Conservation (phyloP, 306 rosid genomes). For the Pterocarpus macrocarpus region DNA sequence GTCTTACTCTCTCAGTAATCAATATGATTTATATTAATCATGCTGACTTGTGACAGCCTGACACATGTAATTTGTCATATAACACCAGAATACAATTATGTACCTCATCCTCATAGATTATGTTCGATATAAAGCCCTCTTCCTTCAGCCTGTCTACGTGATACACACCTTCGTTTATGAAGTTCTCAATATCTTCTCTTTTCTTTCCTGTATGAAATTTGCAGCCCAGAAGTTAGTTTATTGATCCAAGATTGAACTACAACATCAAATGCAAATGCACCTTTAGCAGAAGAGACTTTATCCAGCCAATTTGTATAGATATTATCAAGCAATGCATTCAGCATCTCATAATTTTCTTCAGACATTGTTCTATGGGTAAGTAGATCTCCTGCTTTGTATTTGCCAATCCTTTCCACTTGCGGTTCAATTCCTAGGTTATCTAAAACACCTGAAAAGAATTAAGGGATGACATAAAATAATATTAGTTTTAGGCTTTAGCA, state of each 20-base stretch:
- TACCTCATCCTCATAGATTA: constrained; percentile 94
- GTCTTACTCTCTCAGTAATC: constrained; percentile 7
- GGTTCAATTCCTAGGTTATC: constrained; percentile 93
- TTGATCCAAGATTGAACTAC: constrained; percentile 41
- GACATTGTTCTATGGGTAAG: constrained; percentile 79
- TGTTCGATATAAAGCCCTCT: constrained; percentile 86
- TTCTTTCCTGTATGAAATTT: constrained; percentile 66
- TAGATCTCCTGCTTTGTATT: constrained; percentile 94
- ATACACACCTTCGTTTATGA: constrained; percentile 86
- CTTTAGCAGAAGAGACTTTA: constrained; percentile 77
- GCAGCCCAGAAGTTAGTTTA: constrained; percentile 36
- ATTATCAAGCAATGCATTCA: constrained; percentile 87
- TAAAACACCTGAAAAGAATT: constrained; percentile 70
- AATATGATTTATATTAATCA: constrained; percentile 12
- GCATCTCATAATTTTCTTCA: constrained; percentile 85
- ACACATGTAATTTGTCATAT: constrained; percentile 24
- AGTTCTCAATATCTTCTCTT: constrained; percentile 78
- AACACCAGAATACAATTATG: constrained; percentile 35
- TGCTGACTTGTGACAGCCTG: constrained; percentile 6
- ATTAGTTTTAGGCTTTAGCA: constrained; percentile 37
- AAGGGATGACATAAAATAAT: background rate
- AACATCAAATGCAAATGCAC: constrained; percentile 62
- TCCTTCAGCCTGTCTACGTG: constrained; percentile 84
- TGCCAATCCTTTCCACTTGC: constrained; percentile 89
- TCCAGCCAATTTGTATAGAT: constrained; percentile 91